phyloP scores from a whole-genome alignment of 768 basidiomycete genomes.

The Mycena alexandri region DNA sequence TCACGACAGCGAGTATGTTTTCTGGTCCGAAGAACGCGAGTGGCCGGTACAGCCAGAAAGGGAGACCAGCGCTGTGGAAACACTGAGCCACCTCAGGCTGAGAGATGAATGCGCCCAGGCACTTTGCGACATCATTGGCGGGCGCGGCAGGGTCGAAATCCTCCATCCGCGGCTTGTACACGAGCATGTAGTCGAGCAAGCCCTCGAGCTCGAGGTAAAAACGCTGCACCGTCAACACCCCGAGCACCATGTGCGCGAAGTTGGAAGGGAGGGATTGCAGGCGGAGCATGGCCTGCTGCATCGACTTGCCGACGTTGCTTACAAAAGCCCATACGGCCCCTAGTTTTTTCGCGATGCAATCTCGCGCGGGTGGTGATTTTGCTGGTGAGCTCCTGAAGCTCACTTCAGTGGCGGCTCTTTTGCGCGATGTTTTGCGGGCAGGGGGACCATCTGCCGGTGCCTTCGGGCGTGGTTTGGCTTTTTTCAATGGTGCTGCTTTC shows the following conservation, averaged over 20 bases:
- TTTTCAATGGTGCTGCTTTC: no score
- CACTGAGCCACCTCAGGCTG: not conserved
- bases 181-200: not conserved
- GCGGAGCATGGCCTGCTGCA: not conserved
- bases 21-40: not conserved
- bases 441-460: no score
- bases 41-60: slow-evolving; percentile 11
- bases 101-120: not conserved
- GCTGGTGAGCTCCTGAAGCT: not conserved
- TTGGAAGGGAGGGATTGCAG: not conserved
- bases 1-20: slow-evolving; percentile 3
- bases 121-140: not conserved
- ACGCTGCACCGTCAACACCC: not conserved
- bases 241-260: not conserved
- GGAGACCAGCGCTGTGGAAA: not conserved
- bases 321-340: not conserved
- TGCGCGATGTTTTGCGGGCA: no score
- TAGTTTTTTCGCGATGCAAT: not conserved
- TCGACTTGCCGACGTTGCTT: not conserved
- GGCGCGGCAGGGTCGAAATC: not conserved
- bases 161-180: not conserved
- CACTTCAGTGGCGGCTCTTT: no score
- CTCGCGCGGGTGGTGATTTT: not conserved
- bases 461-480: no score
- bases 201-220: not conserved